Percentiles rank a stretch among this genome's conserved stretches.
These are phyloP conservation scores for Uronychia binucleata DNA, from an alignment of 73 alveolate species.

Conservation along the genomic window DNA sequence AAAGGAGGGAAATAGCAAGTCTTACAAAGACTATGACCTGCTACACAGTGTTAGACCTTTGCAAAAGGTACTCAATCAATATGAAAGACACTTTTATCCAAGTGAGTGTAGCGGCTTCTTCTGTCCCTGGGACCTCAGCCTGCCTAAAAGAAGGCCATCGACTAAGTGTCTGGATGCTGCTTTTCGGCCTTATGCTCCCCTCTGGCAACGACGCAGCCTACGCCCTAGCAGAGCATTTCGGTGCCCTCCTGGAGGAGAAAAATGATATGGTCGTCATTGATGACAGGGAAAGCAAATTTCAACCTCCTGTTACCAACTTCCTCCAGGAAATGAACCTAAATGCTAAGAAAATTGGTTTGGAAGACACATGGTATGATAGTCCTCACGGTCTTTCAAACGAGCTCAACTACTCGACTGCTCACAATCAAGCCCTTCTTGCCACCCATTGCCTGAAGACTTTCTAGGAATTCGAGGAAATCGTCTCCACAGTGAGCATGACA, in stretches of 20 bases:
- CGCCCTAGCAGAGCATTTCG: conserved; percentile 9
- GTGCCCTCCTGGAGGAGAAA: conserved; percentile 9
- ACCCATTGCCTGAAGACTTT: conserved; percentile 37
- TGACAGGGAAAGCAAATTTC: neutral
- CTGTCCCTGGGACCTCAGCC: conserved; percentile 7
- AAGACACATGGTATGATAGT: conserved; percentile 31
- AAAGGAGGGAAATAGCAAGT: conserved; percentile 12
- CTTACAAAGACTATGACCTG: conserved; percentile 37
- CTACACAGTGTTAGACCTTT: conserved; percentile 1
- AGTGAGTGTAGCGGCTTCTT: neutral
- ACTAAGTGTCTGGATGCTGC: neutral
- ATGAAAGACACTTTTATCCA: neutral
- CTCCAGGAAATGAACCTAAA: conserved; percentile 48
- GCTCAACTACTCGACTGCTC: conserved; percentile 53
- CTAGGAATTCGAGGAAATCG: conserved; percentile 26
- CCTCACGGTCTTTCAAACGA: conserved; percentile 68
- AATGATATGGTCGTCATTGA: neutral
- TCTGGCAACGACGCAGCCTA: conserved; percentile 27
- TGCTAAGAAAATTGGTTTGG: conserved; percentile 7
- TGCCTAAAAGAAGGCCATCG: conserved; percentile 1
- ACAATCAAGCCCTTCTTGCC: conserved; percentile 46
- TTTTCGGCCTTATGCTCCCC: conserved; percentile 25
- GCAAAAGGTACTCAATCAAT: neutral
- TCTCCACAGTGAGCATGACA: neutral
- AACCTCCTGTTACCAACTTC: conserved; percentile 10